Percentiles rank a stretch among this genome's conserved stretches.
Conservation (phyloP, 768 basidiomycete species). For the Suillus occidentalis region DNA sequence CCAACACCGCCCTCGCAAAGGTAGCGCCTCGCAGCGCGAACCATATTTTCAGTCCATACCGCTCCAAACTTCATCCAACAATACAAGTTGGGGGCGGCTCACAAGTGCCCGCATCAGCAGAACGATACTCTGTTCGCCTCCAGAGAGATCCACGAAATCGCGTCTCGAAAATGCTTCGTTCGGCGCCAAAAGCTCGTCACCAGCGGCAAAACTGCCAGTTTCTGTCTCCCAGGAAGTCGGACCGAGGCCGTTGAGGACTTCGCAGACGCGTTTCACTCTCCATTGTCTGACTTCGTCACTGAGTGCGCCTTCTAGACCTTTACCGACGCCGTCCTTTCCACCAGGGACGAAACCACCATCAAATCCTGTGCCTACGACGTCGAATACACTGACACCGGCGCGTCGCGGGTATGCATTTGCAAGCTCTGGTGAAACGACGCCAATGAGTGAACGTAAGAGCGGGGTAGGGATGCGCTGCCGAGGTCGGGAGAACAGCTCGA, state of each 20-base stretch:
- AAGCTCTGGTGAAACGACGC: slow-evolving; percentile 86
- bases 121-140: slow-evolving; percentile 77
- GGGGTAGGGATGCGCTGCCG: slow-evolving; percentile 70
- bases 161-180: slow-evolving; percentile 46
- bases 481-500: slow-evolving; percentile 61
- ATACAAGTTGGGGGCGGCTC: slow-evolving; percentile 65
- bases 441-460: slow-evolving; percentile 63
- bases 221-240: slow-evolving; percentile 48
- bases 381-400: slow-evolving; percentile 64
- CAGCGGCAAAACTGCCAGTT: neutral
- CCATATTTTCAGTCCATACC: slow-evolving; percentile 88
- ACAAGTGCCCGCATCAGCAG: slow-evolving; percentile 87
- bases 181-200: slow-evolving; percentile 1
- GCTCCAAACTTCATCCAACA: slow-evolving; percentile 91
- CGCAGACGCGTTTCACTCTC: slow-evolving; percentile 47
- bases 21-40: slow-evolving; percentile 61
- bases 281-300: slow-evolving; percentile 34
- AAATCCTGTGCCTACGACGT: slow-evolving; percentile 87
- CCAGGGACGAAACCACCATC: slow-evolving; percentile 75
- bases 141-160: slow-evolving; percentile 63
- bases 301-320: slow-evolving; percentile 40
- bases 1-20: slow-evolving; percentile 54
- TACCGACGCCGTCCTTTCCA: slow-evolving; percentile 45
- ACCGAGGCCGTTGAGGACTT: slow-evolving; percentile 66
- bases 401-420: slow-evolving; percentile 87